These are phyloP conservation scores for Tulasnella sp. DNA, from an alignment of 768 basidiomycete genomes.

Conservation along the genomic window DNA sequence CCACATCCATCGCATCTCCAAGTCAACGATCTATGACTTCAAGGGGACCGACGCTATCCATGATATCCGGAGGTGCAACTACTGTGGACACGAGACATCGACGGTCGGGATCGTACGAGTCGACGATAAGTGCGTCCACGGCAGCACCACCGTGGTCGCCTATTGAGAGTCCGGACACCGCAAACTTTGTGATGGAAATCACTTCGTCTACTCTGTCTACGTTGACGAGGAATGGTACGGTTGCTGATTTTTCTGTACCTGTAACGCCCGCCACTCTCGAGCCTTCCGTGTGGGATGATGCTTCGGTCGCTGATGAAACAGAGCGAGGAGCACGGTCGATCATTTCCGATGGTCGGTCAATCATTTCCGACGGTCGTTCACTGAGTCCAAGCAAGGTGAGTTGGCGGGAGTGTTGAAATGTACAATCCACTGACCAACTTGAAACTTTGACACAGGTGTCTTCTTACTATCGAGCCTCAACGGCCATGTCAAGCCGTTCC, in stretches of 20 bases:
- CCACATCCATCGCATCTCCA: not conserved
- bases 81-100: not conserved
- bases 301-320: not conserved
- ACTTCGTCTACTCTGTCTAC: not conserved
- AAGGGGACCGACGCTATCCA: not conserved
- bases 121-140: not conserved
- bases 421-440: not conserved
- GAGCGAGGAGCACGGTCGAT: constrained; percentile 1
- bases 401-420: not conserved
- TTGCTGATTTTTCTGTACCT: not conserved
- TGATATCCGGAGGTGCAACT: not conserved
- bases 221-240: not conserved
- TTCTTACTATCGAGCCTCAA: not conserved
- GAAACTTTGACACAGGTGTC: not conserved
- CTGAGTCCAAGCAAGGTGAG: not conserved
- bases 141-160: constrained; percentile 1
- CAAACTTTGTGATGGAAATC: constrained; percentile 2
- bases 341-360: not conserved
- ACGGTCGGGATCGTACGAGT: not conserved
- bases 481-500: not conserved
- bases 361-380: not conserved
- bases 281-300: not conserved
- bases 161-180: not conserved
- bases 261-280: not conserved
- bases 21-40: not conserved